phyloP scores from a whole-genome alignment of 441 rosid species.

The Mallotus japonicus region DNA sequence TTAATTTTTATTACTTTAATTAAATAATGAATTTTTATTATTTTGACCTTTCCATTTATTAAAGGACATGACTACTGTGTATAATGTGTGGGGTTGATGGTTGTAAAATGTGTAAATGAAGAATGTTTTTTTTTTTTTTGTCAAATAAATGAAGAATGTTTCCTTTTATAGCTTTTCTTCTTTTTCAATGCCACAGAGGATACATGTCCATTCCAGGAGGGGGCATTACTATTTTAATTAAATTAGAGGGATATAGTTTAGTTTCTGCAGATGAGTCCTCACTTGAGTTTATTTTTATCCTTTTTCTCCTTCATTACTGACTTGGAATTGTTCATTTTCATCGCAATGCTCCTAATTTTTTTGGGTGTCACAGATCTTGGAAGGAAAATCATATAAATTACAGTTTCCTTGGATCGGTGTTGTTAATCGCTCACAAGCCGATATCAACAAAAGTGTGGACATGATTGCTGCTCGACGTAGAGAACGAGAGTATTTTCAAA shows the following conservation, averaged over 20 bases:
- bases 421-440: slow-evolving; percentile 96
- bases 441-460: slow-evolving; percentile 92
- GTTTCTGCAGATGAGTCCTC: neutral
- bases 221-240: neutral
- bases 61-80: too few species aligned
- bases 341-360: slow-evolving; percentile 9
- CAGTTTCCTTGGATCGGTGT: slow-evolving; percentile 98
- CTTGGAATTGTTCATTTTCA: slow-evolving; percentile 9
- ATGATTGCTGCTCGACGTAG: slow-evolving; percentile 95
- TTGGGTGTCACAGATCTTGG: slow-evolving; percentile 63
- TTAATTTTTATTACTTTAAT: too few species aligned
- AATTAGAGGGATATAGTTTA: neutral
- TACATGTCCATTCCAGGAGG: neutral
- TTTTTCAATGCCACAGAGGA: neutral
- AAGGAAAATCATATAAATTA: slow-evolving; percentile 80
- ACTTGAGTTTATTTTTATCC: too few species aligned
- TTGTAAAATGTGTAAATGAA: too few species aligned
- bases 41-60: too few species aligned
- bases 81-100: too few species aligned
- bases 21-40: too few species aligned
- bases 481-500: slow-evolving; percentile 90
- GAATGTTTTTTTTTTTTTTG: too few species aligned
- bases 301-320: neutral
- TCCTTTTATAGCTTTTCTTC: too few species aligned
- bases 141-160: too few species aligned